A percentile compares a stretch with the other conserved stretches of the same genome.
These are phyloP conservation scores for Magnusiomyces fungicola DNA, from an alignment of 1,139 yeast species.

Conservation along the genomic window DNA sequence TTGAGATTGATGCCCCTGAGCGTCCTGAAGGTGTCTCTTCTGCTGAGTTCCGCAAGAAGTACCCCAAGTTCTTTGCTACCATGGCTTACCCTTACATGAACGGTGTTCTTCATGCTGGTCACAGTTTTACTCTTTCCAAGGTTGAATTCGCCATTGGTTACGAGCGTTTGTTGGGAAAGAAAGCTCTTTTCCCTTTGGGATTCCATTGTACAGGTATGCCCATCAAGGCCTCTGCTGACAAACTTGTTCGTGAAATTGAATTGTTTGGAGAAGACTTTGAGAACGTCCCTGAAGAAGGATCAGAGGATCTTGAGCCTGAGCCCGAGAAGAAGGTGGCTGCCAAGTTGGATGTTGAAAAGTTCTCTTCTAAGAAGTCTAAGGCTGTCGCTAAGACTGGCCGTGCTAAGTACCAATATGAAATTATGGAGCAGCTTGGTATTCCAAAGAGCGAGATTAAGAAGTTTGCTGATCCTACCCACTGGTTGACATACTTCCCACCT, in stretches of 20 bases:
- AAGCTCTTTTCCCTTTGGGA: conserved; percentile 91
- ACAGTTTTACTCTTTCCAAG: conserved; percentile 89
- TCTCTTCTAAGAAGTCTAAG: conserved; percentile 85
- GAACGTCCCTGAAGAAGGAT: conserved; percentile 56
- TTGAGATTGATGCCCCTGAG: conserved; percentile 86
- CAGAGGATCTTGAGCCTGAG: conserved; percentile 39
- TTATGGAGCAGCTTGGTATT: conserved; percentile 90
- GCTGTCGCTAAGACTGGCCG: conserved; percentile 91
- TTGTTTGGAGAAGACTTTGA: conserved; percentile 78
- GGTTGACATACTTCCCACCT: conserved; percentile 92
- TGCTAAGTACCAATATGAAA: conserved; percentile 91
- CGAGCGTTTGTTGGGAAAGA: conserved; percentile 90
- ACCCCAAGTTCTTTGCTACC: conserved; percentile 84
- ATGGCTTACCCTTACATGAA: conserved; percentile 99
- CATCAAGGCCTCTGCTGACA: conserved; percentile 92
- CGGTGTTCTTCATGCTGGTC: conserved; percentile 98
- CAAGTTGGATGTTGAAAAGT: conserved; percentile 78
- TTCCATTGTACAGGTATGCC: conserved; percentile 99
- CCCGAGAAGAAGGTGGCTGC: conserved; percentile 32
- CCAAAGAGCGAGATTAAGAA: conserved; percentile 72
- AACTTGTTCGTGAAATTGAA: conserved; percentile 86
- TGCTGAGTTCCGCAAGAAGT: conserved; percentile 66
- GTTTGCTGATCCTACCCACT: conserved; percentile 82
- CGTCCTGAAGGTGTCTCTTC: conserved; percentile 53
- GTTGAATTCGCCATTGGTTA: conserved; percentile 91